Evolutionary conservation across 371 early-diverging fungal species (phyloP), one percentile per base, ranked within the genome.

Genomic region (Coemansia sp.): DNA sequence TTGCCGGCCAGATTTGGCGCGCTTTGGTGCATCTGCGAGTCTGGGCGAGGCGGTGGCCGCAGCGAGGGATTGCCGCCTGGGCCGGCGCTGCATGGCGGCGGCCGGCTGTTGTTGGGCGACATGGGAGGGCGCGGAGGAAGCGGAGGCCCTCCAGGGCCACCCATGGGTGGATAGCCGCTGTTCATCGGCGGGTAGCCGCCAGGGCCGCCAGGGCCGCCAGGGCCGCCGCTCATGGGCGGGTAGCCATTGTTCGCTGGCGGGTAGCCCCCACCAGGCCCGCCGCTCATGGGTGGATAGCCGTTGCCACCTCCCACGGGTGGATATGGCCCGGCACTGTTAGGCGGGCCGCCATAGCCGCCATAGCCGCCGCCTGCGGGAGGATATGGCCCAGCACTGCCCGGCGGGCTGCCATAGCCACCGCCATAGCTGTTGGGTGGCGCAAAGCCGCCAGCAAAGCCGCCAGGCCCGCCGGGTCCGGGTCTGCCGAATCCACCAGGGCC

Each of bases 1-100:
- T 14, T 50, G 30, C 33, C 33, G 11, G 20, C 30, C 34, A 63
- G 34, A 26, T 63, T 48, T 1, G 63, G 63, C 6, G 63, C 57
- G 35, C 63, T 63, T 9, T 48, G 47, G 20, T 49, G 56, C 31
- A 55, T 6, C 2, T 48, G 49, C 14, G 38, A 55, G 35, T 31
- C 36, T 31, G 45, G 55, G 5, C 39, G 48, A 38, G 58, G 48
- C 36, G 58, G 38, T 30, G 53, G 55, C 47, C 39, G 52, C 63
- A 49, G 35, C 34, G 48, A 36, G 31, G 47, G 31, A 41, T 34
- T 56, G 57, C 42, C 39, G 31, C 34, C 33, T 1, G 55, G 50
- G 6, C 47, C 62, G 2, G 61, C 61, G 36, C 61, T 60, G 33
- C 41, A 26, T 5, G 61, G 61, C 6, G 60, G 60, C 45, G 49